phyloP scores from a whole-genome alignment of 495 filamentous ascomycete genomes.

The Podospora bellae-mahoneyi region DNA sequence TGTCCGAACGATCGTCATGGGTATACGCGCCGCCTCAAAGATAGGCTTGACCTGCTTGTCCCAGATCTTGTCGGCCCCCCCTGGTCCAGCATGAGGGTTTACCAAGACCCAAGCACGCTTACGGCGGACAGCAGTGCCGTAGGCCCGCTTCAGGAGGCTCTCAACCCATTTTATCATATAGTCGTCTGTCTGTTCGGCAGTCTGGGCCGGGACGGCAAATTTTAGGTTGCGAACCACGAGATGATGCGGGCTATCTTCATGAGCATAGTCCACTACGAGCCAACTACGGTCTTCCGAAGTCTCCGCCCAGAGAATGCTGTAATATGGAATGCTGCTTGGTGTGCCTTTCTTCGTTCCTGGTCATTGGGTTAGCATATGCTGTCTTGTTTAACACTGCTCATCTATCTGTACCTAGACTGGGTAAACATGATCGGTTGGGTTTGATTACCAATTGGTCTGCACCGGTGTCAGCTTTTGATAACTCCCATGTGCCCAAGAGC shows the following conservation, averaged over 20 bases:
- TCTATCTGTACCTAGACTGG: constrained; percentile 19
- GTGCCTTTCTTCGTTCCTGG: constrained; percentile 10
- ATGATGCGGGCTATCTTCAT: constrained; percentile 25
- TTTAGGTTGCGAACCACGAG: constrained; percentile 25
- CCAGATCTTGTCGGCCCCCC: constrained; percentile 71
- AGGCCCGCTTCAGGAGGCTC: constrained; percentile 64
- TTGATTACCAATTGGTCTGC: constrained; percentile 24
- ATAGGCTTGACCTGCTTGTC: constrained; percentile 73
- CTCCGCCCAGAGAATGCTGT: constrained; percentile 82
- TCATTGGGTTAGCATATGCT: background rate
- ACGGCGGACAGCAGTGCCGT: constrained; percentile 59
- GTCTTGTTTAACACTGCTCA: constrained; percentile 10
- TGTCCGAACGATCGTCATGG: constrained; percentile 72
- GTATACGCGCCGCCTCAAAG: constrained; percentile 76
- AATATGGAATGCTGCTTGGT: constrained; percentile 59
- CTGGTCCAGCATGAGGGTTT: constrained; percentile 87
- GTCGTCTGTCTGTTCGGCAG: constrained; percentile 38
- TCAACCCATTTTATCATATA: constrained; percentile 58
- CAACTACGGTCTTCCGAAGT: constrained; percentile 48
- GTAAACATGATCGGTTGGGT: constrained; percentile 23
- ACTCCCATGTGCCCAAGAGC: background rate
- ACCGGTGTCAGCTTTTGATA: constrained; percentile 4
- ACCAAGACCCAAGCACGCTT: constrained; percentile 84
- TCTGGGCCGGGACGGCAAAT: constrained; percentile 22
- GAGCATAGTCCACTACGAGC: constrained; percentile 75